These are phyloP conservation scores for Primulina huaijiensis DNA, from an alignment of 257 asterid genomes.

Conservation along the genomic window DNA sequence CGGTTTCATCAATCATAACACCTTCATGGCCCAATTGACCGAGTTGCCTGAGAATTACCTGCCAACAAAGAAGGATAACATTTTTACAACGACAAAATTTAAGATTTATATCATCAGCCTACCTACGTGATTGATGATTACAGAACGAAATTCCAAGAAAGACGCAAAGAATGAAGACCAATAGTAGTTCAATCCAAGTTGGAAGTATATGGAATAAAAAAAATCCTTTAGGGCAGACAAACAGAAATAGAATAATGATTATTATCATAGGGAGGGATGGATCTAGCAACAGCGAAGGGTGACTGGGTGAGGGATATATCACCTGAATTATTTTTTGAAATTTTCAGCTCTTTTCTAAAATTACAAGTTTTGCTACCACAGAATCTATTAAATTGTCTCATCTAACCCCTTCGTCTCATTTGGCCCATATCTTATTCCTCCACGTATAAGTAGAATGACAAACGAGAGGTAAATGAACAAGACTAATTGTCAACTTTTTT, in stretches of 20 bases:
- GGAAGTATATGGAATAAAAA: background rate
- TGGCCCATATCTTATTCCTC: background rate
- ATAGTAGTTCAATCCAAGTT: background rate
- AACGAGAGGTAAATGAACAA: background rate
- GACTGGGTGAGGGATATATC: background rate
- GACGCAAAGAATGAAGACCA: background rate
- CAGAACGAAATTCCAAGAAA: background rate
- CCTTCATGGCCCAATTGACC: conserved; percentile 88
- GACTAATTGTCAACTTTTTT: background rate
- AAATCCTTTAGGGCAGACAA: background rate
- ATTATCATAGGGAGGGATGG: background rate
- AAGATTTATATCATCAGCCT: background rate
- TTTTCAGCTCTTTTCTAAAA: background rate
- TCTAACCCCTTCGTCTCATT: background rate
- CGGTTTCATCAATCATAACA: conserved; percentile 68
- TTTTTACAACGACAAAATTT: conserved; percentile 8
- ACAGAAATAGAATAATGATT: background rate
- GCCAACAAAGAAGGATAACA: conserved; percentile 23
- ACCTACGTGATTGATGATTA: background rate
- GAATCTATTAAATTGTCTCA: background rate
- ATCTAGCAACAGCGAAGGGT: background rate
- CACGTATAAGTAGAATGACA: background rate
- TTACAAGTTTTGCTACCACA: background rate
- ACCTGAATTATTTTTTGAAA: background rate
- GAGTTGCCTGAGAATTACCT: conserved; percentile 85